Conservation (phyloP, 2,329 filamentous ascomycete genomes). For the Aureobasidium sp. region DNA sequence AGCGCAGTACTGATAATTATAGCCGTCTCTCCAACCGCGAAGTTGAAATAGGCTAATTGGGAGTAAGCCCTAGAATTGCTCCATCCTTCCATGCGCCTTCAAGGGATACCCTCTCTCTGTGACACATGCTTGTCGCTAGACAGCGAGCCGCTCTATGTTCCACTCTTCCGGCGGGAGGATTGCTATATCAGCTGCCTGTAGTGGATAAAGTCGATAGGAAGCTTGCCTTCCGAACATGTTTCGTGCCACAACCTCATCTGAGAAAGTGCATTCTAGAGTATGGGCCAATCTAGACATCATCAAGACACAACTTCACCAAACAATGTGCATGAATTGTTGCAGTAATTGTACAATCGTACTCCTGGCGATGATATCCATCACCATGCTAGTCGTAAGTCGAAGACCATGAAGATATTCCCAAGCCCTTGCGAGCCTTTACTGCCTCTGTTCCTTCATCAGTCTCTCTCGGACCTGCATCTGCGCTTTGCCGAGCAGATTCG, state of each 20-base stretch:
- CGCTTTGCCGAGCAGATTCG: slow-evolving; percentile 30
- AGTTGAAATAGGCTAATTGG: neutral
- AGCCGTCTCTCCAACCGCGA: neutral
- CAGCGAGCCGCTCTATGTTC: neutral
- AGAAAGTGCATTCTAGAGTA: neutral
- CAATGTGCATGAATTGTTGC: neutral
- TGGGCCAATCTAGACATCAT: neutral
- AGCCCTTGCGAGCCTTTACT: neutral
- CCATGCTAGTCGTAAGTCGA: neutral
- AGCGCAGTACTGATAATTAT: neutral
- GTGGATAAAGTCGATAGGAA: neutral
- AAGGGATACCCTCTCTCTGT: neutral
- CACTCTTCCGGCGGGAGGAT: neutral
- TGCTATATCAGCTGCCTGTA: neutral
- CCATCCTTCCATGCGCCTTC: neutral
- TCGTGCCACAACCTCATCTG: neutral
- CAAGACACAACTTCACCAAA: neutral
- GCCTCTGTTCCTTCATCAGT: slow-evolving; percentile 20
- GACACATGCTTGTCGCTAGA: neutral
- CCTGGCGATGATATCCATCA: neutral
- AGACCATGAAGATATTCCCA: neutral
- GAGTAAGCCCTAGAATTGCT: neutral
- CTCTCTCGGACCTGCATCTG: slow-evolving; percentile 30
- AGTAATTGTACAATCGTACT: neutral
- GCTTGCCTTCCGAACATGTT: neutral